phyloP scores from a whole-genome alignment of 106 monocot species.

The Amphibolis antarctica region DNA sequence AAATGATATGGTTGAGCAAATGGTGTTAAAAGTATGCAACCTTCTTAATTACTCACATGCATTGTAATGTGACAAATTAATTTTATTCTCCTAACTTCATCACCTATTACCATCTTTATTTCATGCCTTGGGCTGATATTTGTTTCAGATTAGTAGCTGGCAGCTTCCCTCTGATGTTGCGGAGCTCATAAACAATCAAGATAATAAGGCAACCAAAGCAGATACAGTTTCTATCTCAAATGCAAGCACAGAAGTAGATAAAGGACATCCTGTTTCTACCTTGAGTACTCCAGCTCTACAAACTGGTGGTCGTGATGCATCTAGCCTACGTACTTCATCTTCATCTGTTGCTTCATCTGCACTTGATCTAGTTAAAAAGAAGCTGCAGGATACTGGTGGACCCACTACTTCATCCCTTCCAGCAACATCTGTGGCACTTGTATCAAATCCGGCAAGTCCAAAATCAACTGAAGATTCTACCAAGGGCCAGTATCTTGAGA shows the following conservation, averaged over 20 bases:
- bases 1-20: too few relatives aligned
- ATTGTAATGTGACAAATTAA: too few relatives aligned
- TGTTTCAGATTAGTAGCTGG: constrained; percentile 90
- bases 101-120: too few relatives aligned
- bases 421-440: constrained; percentile 18
- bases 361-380: constrained; percentile 91
- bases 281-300: constrained; percentile 46
- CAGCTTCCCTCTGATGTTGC: constrained; percentile 64
- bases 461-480: constrained; percentile 32
- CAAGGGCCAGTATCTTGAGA: constrained; percentile 29
- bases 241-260: constrained; percentile 23
- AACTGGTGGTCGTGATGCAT: constrained; percentile 68
- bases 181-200: constrained; percentile 51
- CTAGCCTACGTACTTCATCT: constrained; percentile 31
- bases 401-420: constrained; percentile 35
- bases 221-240: constrained; percentile 29
- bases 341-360: constrained; percentile 59
- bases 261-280: constrained; percentile 14
- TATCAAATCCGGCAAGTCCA: constrained; percentile 42
- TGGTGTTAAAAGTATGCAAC: too few relatives aligned
- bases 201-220: constrained; percentile 23
- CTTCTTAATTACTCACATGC: too few relatives aligned
- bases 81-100: too few relatives aligned
- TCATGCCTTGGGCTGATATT: too few relatives aligned
- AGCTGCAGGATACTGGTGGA: constrained; percentile 73